These are phyloP conservation scores for Bertia moriformis DNA, from an alignment of 2,329 filamentous ascomycete species.

Conservation along the genomic window DNA sequence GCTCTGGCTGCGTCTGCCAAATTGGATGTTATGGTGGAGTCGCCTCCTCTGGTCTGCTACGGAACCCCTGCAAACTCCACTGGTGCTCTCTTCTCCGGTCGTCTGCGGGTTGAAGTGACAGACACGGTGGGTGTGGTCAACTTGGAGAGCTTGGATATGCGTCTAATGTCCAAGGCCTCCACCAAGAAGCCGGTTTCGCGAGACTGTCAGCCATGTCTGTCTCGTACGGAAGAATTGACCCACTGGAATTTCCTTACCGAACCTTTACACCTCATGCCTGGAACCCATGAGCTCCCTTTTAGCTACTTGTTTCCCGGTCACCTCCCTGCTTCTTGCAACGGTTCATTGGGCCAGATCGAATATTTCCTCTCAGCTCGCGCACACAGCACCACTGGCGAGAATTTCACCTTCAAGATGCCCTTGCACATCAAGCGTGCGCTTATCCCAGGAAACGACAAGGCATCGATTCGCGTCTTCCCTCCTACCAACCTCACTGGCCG, in stretches of 20 bases:
- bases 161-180: slow-evolving; percentile 32
- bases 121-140: slow-evolving; percentile 27
- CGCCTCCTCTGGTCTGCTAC: slow-evolving; percentile 48
- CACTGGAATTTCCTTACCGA: slow-evolving; percentile 45
- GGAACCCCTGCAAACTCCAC: slow-evolving; percentile 38
- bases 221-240: slow-evolving; percentile 38
- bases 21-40: slow-evolving; percentile 45
- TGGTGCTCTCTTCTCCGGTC: slow-evolving; percentile 46
- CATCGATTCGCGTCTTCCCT: slow-evolving; percentile 52
- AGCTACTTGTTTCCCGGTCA: slow-evolving; percentile 50
- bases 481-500: slow-evolving; percentile 50
- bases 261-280: slow-evolving; percentile 24
- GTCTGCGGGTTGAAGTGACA: slow-evolving; percentile 37
- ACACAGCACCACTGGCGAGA: slow-evolving; percentile 34
- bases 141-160: slow-evolving; percentile 39
- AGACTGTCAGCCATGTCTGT: slow-evolving; percentile 41
- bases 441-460: slow-evolving; percentile 44
- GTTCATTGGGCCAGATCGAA: slow-evolving; percentile 37
- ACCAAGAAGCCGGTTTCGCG: slow-evolving; percentile 45
- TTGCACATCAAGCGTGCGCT: slow-evolving; percentile 43
- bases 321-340: slow-evolving; percentile 46
- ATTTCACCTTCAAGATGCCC: slow-evolving; percentile 35
- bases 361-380: slow-evolving; percentile 39
- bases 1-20: slow-evolving; percentile 17
- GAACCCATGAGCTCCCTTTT: slow-evolving; percentile 45